These are phyloP conservation scores for Neurospora sp. DNA, from an alignment of 495 filamentous ascomycete species.

Conservation along the genomic window DNA sequence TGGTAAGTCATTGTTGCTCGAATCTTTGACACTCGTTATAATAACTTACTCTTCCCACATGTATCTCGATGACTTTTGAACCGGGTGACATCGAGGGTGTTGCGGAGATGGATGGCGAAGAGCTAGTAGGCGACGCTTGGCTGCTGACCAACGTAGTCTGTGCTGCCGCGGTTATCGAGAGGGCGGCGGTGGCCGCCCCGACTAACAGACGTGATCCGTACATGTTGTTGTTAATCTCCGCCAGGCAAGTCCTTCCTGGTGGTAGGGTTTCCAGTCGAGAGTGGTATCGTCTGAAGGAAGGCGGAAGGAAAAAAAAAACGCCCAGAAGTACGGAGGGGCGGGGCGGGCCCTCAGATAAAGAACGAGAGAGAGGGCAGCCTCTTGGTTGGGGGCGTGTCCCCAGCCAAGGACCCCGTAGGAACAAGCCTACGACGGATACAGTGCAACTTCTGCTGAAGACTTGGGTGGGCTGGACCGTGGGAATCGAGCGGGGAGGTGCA, in stretches of 20 bases:
- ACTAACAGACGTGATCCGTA: slow-evolving; percentile 1
- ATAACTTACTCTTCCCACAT: slow-evolving; percentile 24
- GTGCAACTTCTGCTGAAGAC: neutral
- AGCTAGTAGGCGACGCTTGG: neutral
- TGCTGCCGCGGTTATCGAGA: neutral
- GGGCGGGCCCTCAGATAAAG: neutral
- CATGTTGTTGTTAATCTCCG: neutral
- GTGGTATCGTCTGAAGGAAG: neutral
- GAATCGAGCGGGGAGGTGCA: neutral
- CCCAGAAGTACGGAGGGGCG: neutral
- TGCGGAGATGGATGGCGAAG: slow-evolving; percentile 2
- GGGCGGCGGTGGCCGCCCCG: slow-evolving; percentile 4
- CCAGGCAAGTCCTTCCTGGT: neutral
- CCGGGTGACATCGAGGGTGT: slow-evolving; percentile 2
- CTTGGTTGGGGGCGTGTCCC: neutral
- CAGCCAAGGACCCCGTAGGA: neutral
- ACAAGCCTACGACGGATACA: neutral
- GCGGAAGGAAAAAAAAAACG: neutral
- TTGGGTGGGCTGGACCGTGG: neutral
- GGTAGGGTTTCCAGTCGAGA: neutral
- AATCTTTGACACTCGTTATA: neutral
- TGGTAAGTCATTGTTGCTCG: neutral
- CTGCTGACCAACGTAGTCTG: slow-evolving; percentile 1
- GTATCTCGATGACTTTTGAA: slow-evolving; percentile 15
- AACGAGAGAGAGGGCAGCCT: neutral